Conservation (phyloP, 305 asterid genomes). For the Striga hermonthica region DNA sequence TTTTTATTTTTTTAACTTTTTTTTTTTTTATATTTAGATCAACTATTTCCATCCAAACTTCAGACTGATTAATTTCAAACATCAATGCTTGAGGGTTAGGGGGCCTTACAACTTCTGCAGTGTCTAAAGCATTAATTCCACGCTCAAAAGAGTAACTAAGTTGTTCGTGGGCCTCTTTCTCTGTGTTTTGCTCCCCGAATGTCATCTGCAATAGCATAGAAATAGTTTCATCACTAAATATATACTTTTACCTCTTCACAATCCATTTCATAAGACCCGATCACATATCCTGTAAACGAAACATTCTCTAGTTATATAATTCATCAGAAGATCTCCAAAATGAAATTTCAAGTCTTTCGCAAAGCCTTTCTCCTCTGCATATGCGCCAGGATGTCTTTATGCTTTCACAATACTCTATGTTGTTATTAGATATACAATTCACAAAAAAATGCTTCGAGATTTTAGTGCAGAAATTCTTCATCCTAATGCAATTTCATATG, state of each 20-base stretch:
- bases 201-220: constrained; percentile 64
- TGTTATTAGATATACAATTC: too few species aligned
- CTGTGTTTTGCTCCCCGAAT: constrained; percentile 90
- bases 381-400: too few species aligned
- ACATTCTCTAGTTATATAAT: neutral
- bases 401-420: too few species aligned
- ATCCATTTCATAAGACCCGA: neutral
- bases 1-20: neutral
- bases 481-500: too few species aligned
- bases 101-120: constrained; percentile 67
- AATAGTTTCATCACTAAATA: constrained; percentile 17
- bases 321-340: too few species aligned
- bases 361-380: too few species aligned
- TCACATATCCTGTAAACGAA: neutral
- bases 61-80: neutral
- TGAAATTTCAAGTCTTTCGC: too few species aligned
- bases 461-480: too few species aligned
- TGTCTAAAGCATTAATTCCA: constrained; percentile 76
- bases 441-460: too few species aligned
- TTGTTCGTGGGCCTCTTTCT: constrained; percentile 88
- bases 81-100: constrained; percentile 6
- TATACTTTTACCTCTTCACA: neutral
- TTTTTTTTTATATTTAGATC: too few species aligned
- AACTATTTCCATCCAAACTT: neutral
- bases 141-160: constrained; percentile 71